Evolutionary conservation across 352 stramenopile species (phyloP), one percentile per base, ranked within the genome.

Genomic region (Phytophthora sansomeana): DNA sequence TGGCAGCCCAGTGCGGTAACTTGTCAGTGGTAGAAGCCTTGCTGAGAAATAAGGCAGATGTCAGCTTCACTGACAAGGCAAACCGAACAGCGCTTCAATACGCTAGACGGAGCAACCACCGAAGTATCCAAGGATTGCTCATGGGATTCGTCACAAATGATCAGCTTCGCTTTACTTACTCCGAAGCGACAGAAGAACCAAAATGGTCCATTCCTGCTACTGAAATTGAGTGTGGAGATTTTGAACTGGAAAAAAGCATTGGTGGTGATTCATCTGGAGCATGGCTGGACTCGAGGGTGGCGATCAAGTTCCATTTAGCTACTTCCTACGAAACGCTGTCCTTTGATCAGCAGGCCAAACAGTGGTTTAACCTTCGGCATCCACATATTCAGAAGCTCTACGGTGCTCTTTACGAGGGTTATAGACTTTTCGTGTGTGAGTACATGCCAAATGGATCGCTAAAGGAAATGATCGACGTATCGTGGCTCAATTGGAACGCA

Each of bases 301-400:
- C 16, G 21, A 41, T 64, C 24, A 64, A 64, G 6, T 13, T 64
- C 6, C 42, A 42, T 28, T 13, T 64, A 21, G 30, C 35, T 6
- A 48, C 50, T n/a, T 21, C 17, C 9, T 19, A 21, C 13, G 33
- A 48, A 17, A 17, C 35, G 6, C 17, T n/a, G 1, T 19, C 57
- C 5, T 64, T 64, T 32, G 11, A 64, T 17, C 35, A 42, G 2
- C 56, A 64, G 49, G 35, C 6, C 11, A 29, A 11, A 43, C 35
- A 46, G 26, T 64, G 57, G 57, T 58, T 50, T 33, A 46, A n/a
- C 6, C 35, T 64, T 26, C 44, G 57, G 7, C 57, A 64, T 14
- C 46, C 57, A 42, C 56, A 64, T 26, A 21, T 50, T 21, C 46
- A 64, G 28, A 64, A 58, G 35, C 17, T 58, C n/a, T 64, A 58